These are phyloP conservation scores for Exophiala xenobiotica DNA, from an alignment of 2,329 filamentous ascomycete species.

Conservation along the genomic window DNA sequence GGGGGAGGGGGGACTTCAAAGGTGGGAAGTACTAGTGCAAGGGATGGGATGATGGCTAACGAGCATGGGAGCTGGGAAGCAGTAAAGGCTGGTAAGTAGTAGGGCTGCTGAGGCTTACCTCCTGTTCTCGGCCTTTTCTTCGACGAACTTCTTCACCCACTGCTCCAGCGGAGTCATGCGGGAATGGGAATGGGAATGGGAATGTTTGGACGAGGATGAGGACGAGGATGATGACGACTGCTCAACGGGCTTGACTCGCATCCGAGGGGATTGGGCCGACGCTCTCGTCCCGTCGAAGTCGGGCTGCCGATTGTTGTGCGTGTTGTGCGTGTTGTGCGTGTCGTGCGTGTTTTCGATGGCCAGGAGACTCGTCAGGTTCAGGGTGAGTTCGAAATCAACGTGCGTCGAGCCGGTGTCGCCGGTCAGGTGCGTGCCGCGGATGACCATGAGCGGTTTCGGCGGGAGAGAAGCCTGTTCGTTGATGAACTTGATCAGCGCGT, in stretches of 20 bases:
- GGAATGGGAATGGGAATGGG: slow-evolving; percentile 7
- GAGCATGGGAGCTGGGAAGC: no score
- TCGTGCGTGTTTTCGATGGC: slow-evolving; percentile 19
- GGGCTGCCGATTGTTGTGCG: no score
- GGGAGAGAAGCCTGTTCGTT: slow-evolving; percentile 33
- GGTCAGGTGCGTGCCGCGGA: slow-evolving; percentile 29
- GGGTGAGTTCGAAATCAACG: slow-evolving; percentile 33
- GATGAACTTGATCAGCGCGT: slow-evolving; percentile 32
- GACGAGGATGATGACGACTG: slow-evolving; percentile 10
- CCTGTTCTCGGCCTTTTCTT: slow-evolving; percentile 27
- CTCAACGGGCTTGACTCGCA: slow-evolving; percentile 25
- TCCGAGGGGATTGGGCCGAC: slow-evolving; percentile 13
- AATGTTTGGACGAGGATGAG: slow-evolving; percentile 13
- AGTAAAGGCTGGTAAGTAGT: neutral
- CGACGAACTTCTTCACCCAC: slow-evolving; percentile 30
- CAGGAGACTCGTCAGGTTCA: slow-evolving; percentile 32
- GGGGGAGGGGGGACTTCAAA: neutral
- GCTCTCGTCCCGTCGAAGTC: neutral
- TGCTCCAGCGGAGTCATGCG: slow-evolving; percentile 24
- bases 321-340: no score
- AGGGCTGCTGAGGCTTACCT: slow-evolving; percentile 10
- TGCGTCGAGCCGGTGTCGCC: slow-evolving; percentile 7
- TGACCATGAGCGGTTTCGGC: slow-evolving; percentile 33
- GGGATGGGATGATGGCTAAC: neutral
- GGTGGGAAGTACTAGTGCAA: neutral